Base-by-base conservation (phyloP, 768 basidiomycete genomes). In the Tulasnella calospora region DNA sequence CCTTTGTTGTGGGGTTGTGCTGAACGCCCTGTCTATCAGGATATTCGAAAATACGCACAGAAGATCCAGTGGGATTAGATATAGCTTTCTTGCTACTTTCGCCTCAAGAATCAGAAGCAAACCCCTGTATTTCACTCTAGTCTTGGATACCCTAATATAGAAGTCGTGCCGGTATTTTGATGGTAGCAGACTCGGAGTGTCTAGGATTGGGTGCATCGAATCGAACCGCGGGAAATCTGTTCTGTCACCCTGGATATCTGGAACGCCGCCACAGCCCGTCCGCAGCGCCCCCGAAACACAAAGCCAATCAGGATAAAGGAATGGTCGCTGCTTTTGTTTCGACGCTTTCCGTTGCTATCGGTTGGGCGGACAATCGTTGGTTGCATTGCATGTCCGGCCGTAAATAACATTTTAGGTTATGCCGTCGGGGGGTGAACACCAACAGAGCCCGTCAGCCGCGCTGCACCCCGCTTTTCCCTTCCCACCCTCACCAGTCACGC, bases 11-110 rank as follows among this genome's bases (percentile, higher is more conserved):
- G 51, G 33, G n/a, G 47, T 71, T 23, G 69, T 21, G n/a, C 38
- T 35, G 40, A 70, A 35, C 30, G n/a, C 3, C 46, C n/a, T n/a
- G 12, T 70, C 36, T 8, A 8, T 13, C 51, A 78, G 76, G 47
- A 79, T 40, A 79, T 80, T 19, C 61, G 38, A 41, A 41, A 41
- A 57, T 80, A 80, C 41, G 79, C 73, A 23, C 15, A 79, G 36
- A 72, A 51, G 46, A 80, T 80, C 40, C 35, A 69, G n/a, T 80
- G 79, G 79, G 79, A 80, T 51, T 76, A 67, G 73, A 27, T 38
- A 33, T 46, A 7, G 3, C 51, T n/a, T 55, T n/a, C 51, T 55
- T n/a, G 51, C 6, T 55, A 55, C 51, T 19, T n/a, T 12, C 21
- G 23, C 27, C 30, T 30, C 57, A n/a, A 61, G 7, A 30, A 5